phyloP scores from a whole-genome alignment of 441 rosid genomes.

The Adansonia madagascariensis region DNA sequence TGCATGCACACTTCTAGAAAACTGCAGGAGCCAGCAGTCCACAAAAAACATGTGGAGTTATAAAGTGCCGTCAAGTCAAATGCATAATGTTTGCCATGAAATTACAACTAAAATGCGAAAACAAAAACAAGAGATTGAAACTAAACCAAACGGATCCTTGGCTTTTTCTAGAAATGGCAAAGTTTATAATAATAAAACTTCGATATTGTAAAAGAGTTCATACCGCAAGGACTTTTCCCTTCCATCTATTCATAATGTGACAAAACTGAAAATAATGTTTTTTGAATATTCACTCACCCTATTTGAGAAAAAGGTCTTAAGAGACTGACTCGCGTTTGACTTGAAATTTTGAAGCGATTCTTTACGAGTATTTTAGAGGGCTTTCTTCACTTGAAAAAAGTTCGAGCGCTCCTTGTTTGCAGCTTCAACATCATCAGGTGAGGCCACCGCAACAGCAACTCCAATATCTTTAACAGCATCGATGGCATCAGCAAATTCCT shows the following conservation, averaged over 20 bases:
- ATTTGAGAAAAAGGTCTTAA: background rate
- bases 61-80: too few relatives aligned
- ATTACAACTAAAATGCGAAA: too few relatives aligned
- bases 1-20: too few relatives aligned
- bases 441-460: slow-evolving; percentile 77
- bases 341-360: background rate
- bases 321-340: background rate
- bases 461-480: slow-evolving; percentile 69
- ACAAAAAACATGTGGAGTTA: too few relatives aligned
- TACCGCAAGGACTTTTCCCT: background rate
- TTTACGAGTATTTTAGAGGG: slow-evolving; percentile 47
- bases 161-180: background rate
- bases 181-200: background rate
- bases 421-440: slow-evolving; percentile 70
- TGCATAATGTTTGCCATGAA: too few relatives aligned
- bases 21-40: too few relatives aligned
- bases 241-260: slow-evolving; percentile 3
- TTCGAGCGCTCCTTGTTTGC: slow-evolving; percentile 63
- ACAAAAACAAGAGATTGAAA: background rate
- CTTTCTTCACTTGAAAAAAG: slow-evolving; percentile 73
- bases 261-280: slow-evolving; percentile 3
- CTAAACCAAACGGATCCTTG: background rate
- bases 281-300: background rate
- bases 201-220: background rate
- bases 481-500: slow-evolving; percentile 69